Evolutionary conservation across 805 yeast genomes (phyloP).

Genomic region (Barnettozyma vustinii): DNA sequence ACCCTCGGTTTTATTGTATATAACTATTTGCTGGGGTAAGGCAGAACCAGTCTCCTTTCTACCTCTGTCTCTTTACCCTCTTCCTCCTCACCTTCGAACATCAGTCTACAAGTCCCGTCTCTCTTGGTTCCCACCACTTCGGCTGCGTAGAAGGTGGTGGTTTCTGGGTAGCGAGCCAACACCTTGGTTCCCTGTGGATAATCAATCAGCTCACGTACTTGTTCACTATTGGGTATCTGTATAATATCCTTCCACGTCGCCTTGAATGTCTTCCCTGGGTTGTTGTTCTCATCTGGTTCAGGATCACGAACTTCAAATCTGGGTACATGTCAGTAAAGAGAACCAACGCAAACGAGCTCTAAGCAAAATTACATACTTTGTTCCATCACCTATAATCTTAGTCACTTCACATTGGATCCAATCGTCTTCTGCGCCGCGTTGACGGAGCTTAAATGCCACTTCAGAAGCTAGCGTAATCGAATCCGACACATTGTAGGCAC

Average conservation of each 20-base stretch:
- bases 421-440: slow-evolving; percentile 69
- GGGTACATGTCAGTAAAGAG: slow-evolving; percentile 14
- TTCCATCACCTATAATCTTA: slow-evolving; percentile 69
- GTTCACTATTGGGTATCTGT: slow-evolving; percentile 55
- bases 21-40: slow-evolving; percentile 43
- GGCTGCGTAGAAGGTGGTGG: slow-evolving; percentile 95
- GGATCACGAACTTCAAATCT: slow-evolving; percentile 93
- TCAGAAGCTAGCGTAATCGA: slow-evolving; percentile 64
- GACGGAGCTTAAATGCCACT: slow-evolving; percentile 78
- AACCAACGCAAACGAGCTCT: background rate
- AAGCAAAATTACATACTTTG: slow-evolving; percentile 21
- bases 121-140: slow-evolving; percentile 73
- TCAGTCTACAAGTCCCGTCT: slow-evolving; percentile 71
- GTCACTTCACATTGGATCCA: slow-evolving; percentile 96
- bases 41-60: slow-evolving; percentile 74
- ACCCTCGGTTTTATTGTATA: background rate
- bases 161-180: slow-evolving; percentile 92
- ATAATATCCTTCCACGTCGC: slow-evolving; percentile 78
- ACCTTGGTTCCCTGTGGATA: slow-evolving; percentile 79
- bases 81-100: slow-evolving; percentile 96
- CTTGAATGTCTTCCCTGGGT: slow-evolving; percentile 80
- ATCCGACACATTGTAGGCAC: slow-evolving; percentile 55
- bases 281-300: slow-evolving; percentile 91
- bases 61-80: slow-evolving; percentile 94
- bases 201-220: slow-evolving; percentile 36